These are phyloP conservation scores for Arxiozyma slooffiae DNA, from an alignment of 1,139 yeast genomes.

Conservation along the genomic window DNA sequence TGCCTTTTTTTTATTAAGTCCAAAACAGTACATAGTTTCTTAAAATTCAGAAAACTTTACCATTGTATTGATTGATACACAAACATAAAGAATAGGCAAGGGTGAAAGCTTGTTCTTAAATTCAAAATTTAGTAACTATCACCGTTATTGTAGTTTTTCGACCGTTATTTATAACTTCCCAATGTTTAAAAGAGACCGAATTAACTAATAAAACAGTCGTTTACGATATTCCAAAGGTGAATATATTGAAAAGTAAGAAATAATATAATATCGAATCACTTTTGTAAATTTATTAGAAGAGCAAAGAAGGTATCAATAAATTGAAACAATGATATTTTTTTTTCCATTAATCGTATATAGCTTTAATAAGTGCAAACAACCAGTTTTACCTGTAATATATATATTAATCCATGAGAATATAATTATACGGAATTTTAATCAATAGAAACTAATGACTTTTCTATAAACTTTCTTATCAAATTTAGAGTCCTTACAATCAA, in stretches of 20 bases:
- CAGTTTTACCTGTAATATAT: too few species aligned
- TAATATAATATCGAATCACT: constrained; percentile 31
- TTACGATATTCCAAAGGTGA: constrained; percentile 35
- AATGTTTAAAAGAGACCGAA: constrained; percentile 48
- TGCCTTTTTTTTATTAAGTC: background rate
- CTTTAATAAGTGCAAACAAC: too few species aligned
- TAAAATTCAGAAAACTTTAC: background rate
- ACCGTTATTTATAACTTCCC: constrained; percentile 40
- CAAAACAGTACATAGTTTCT: too few species aligned
- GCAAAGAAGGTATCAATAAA: background rate
- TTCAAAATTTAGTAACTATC: constrained; percentile 49
- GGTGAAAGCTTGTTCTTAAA: constrained; percentile 48
- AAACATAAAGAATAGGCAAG: constrained; percentile 18
- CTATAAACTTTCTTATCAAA: background rate
- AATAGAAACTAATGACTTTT: background rate
- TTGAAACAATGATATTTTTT: background rate
- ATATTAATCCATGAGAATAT: too few species aligned
- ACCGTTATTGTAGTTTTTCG: constrained; percentile 49
- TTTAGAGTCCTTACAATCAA: background rate
- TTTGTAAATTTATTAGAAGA: background rate
- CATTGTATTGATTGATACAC: background rate
- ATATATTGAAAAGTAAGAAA: constrained; percentile 31
- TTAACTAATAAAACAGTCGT: constrained; percentile 31
- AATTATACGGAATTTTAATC: too few species aligned
- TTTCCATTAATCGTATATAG: too few species aligned